Evolutionary conservation across 192 early-diverging fungal genomes (phyloP), one percentile per base, ranked within the genome.

Genomic region (Phlyctochytrium planicorne): DNA sequence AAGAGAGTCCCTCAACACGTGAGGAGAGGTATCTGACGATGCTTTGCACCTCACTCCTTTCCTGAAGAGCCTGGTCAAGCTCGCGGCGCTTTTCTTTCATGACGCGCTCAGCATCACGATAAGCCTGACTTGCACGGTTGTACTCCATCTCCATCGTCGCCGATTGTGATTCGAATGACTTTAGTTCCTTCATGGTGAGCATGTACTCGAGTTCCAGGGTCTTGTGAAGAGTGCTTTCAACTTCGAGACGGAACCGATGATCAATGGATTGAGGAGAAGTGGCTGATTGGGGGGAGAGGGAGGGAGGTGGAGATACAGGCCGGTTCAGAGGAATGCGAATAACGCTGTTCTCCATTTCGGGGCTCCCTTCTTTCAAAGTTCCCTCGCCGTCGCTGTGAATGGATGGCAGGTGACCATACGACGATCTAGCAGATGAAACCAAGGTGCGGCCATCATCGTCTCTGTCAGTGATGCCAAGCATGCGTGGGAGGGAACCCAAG

Each of bases 221-320:
- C 40, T 72, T 72, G 59, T 72, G 63, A 55, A 72, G 56, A n/a
- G 70, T 72, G 17, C 55, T 30, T 2, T 63, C 70, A 30, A 72
- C 70, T 61, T 72, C 63, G 17, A 37, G 50, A 31, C 70, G 63
- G 2, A 57, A 27, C 20, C 25, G 10, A 6, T 57, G 55, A 27
- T 57, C 55, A 6, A 47, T 6, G 14, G 55, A 57, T 25, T 14
- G 20, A 12, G 55, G 55, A 10, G 55, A 29, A 6, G 12, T 25
- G 14, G 55, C 20, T 6, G 27, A 10, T 29, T 57, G 55, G 6
- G 16, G 10, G 6, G 55, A 25, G 20, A 4, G 12, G 14, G 55
- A 57, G 55, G 20, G 20, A 25, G 10, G 6, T 4, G 27, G 16
- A 10, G 55, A 57, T 20, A 47, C 40, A 14, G 40, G 40, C 40